Conservation (phyloP, 1,284 basidiomycete genomes). For the Agroathelia rolfsii region DNA sequence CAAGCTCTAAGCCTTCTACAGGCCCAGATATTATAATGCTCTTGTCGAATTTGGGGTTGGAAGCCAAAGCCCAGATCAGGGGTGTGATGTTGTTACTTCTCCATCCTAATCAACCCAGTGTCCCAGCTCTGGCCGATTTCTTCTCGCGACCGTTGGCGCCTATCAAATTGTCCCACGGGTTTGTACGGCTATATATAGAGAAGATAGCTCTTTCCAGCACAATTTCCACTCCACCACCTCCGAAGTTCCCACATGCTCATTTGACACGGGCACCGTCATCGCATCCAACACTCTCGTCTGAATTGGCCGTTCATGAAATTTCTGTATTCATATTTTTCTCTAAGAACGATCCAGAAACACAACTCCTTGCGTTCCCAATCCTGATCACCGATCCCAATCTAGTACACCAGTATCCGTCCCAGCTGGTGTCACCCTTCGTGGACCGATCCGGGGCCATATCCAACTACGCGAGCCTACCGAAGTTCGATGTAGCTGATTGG, state of each 20-base stretch:
- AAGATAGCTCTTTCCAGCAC: constrained; percentile 27
- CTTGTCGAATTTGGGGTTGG: constrained; percentile 23
- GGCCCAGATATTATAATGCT: constrained; percentile 9
- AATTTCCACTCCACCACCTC: constrained; percentile 14
- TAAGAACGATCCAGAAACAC: constrained; percentile 8
- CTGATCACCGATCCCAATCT: constrained; percentile 55
- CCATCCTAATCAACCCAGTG: constrained; percentile 16
- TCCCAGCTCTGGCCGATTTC: constrained; percentile 27
- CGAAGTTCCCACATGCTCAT: constrained; percentile 6
- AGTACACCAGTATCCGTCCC: constrained; percentile 26
- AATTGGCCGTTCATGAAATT: constrained; percentile 35
- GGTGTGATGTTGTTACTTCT: constrained; percentile 43
- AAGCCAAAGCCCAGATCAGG: constrained; percentile 29
- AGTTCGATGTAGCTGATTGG: constrained; percentile 56
- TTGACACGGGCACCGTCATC: constrained; percentile 9
- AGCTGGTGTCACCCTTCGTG: too few relatives aligned
- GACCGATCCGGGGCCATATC: too few relatives aligned
- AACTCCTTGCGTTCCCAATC: constrained; percentile 40
- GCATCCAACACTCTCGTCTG: constrained; percentile 11
- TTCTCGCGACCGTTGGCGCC: constrained; percentile 49
- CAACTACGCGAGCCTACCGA: constrained; percentile 31
- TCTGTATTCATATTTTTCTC: constrained; percentile 39
- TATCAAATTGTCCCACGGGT: constrained; percentile 36
- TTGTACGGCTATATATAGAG: constrained; percentile 51
- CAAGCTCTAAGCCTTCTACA: constrained; percentile 9